Conservation (phyloP, 495 filamentous ascomycete species). For the Lentithecium fluviatile region DNA sequence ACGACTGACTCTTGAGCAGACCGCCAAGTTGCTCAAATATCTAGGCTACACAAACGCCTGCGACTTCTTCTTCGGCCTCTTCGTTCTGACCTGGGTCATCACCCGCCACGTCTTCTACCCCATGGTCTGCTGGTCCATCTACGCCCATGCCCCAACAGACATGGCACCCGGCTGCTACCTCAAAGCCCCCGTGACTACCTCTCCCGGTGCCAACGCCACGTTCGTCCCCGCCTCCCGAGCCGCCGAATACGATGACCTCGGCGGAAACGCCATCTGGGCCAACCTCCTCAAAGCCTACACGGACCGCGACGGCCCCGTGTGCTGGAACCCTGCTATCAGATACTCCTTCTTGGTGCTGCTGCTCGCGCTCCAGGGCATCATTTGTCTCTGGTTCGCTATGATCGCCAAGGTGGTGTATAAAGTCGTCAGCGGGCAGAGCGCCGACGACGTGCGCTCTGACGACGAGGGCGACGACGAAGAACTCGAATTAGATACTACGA, state of each 20-base stretch:
- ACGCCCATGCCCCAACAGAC: slow-evolving; percentile 60
- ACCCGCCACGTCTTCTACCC: slow-evolving; percentile 80
- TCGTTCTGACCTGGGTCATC: slow-evolving; percentile 82
- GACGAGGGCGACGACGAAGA: slow-evolving; percentile 69
- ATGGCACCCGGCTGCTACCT: slow-evolving; percentile 72
- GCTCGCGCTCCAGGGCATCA: slow-evolving; percentile 73
- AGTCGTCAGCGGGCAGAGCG: slow-evolving; percentile 71
- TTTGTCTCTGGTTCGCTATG: slow-evolving; percentile 86
- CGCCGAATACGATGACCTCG: slow-evolving; percentile 44
- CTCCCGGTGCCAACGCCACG: slow-evolving; percentile 46
- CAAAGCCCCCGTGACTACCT: slow-evolving; percentile 18
- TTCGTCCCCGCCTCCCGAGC: slow-evolving; percentile 55
- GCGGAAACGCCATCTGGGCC: slow-evolving; percentile 54
- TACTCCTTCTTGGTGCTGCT: slow-evolving; percentile 74
- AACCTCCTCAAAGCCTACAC: slow-evolving; percentile 71
- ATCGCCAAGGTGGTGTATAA: slow-evolving; percentile 76
- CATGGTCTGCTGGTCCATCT: slow-evolving; percentile 75
- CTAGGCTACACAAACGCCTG: slow-evolving; percentile 69
- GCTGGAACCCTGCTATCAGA: slow-evolving; percentile 70
- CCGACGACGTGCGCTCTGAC: slow-evolving; percentile 85
- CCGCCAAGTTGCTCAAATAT: slow-evolving; percentile 95
- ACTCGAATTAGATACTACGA: slow-evolving; percentile 44
- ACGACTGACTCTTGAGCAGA: slow-evolving; percentile 46
- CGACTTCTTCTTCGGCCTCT: slow-evolving; percentile 81
- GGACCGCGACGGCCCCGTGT: slow-evolving; percentile 66